A percentile compares a stretch with the other conserved stretches of the same genome.
These are phyloP conservation scores for Yamadazyma sp. DNA, from an alignment of 805 yeast genomes.

Conservation along the genomic window DNA sequence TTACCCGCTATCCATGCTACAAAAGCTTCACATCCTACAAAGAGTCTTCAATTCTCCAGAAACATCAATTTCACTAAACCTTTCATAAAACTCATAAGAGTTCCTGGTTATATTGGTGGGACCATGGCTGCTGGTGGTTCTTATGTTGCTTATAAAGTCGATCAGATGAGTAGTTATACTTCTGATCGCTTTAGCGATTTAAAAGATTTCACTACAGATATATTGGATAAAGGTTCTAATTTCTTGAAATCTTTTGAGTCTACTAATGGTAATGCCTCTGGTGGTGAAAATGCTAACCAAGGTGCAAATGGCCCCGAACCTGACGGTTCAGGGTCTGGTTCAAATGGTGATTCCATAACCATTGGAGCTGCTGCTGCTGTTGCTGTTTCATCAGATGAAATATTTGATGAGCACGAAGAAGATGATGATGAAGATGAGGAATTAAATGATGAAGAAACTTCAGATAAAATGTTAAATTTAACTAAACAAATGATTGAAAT, in stretches of 20 bases:
- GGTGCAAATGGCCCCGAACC: slow-evolving; percentile 13
- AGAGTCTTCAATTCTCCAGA: too few relatives aligned
- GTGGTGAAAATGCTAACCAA: slow-evolving; percentile 19
- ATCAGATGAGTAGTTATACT: slow-evolving; percentile 75
- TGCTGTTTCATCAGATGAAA: slow-evolving; percentile 22
- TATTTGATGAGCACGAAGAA: slow-evolving; percentile 52
- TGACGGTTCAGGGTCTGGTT: slow-evolving; percentile 29
- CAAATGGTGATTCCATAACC: slow-evolving; percentile 33
- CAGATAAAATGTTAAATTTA: slow-evolving; percentile 79
- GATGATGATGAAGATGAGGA: slow-evolving; percentile 45
- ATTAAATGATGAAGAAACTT: slow-evolving; percentile 50
- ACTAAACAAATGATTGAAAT: slow-evolving; percentile 98
- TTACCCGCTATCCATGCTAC: too few relatives aligned
- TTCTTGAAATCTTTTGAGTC: slow-evolving; percentile 27
- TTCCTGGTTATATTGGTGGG: slow-evolving; percentile 86
- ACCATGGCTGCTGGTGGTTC: slow-evolving; percentile 94
- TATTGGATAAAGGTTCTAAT: slow-evolving; percentile 47
- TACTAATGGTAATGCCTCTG: slow-evolving; percentile 7
- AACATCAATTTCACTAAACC: slow-evolving; percentile 44
- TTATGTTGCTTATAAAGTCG: slow-evolving; percentile 86
- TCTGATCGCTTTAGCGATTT: slow-evolving; percentile 61
- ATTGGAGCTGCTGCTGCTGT: slow-evolving; percentile 45
- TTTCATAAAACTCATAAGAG: slow-evolving; percentile 49
- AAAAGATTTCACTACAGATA: slow-evolving; percentile 58
- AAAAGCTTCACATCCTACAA: too few relatives aligned